Conservation (phyloP, 805 yeast species). For the Ogataea allantospora region DNA sequence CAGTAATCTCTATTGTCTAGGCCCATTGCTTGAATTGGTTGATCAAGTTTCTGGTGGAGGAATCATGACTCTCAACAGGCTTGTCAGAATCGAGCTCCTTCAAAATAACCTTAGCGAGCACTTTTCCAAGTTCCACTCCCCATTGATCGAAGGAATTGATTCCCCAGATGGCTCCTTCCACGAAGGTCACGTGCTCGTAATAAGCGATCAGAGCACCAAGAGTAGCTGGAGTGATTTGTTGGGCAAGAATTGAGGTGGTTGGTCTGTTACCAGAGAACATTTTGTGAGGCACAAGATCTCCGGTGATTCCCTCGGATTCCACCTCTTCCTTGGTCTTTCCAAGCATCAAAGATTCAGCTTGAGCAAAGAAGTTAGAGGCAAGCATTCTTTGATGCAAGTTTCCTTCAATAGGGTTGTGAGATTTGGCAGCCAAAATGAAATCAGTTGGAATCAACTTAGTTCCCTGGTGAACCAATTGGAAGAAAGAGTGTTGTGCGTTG, state of each 20-base stretch:
- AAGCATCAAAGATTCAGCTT: constrained; percentile 95
- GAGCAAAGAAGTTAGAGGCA: constrained; percentile 99
- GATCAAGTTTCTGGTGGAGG: constrained; percentile 87
- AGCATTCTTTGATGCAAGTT: constrained; percentile 96
- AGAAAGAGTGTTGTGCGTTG: constrained; percentile 98
- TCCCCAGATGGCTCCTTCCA: constrained; percentile 99
- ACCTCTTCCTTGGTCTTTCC: constrained; percentile 88
- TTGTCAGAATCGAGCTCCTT: constrained; percentile 70
- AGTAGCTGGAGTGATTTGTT: constrained; percentile 94
- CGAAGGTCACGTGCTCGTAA: constrained; percentile 96
- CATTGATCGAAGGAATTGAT: constrained; percentile 99
- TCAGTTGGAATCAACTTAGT: constrained; percentile 96
- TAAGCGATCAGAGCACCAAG: constrained; percentile 96
- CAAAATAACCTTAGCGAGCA: constrained; percentile 92
- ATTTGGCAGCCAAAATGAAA: constrained; percentile 93
- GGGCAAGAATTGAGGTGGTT: constrained; percentile 94
- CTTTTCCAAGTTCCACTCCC: constrained; percentile 99
- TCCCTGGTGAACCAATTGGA: constrained; percentile 99
- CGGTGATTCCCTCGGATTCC: constrained; percentile 80
- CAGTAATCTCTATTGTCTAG: constrained; percentile 11
- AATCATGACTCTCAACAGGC: constrained; percentile 71
- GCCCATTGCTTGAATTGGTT: constrained; percentile 93
- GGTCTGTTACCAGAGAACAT: constrained; percentile 98
- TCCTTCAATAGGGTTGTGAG: constrained; percentile 94
- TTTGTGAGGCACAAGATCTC: constrained; percentile 90